Evolutionary conservation across 768 basidiomycete species (phyloP).

Genomic region (Boletellus ananiceps): DNA sequence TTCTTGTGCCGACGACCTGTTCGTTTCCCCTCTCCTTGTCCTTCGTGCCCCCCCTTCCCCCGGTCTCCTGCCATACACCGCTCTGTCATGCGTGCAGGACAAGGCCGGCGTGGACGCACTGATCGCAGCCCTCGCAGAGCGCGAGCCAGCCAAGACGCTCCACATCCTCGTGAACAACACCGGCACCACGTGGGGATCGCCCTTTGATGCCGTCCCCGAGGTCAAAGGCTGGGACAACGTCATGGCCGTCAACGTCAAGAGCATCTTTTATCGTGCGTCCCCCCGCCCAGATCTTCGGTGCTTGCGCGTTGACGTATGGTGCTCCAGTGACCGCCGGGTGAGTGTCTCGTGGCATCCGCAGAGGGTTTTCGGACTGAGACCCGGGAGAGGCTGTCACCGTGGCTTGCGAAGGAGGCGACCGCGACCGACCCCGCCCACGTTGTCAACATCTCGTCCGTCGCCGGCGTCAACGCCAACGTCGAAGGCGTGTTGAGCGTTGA

Average conservation of each 20-base stretch:
- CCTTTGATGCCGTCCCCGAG: conserved; percentile 68
- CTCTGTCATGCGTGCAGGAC: conserved; percentile 38
- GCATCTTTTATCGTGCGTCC: conserved; percentile 69
- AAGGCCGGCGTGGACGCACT: conserved; percentile 78
- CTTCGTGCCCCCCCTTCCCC: too few relatives aligned
- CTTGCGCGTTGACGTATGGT: not conserved
- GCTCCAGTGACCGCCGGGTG: conserved; percentile 42
- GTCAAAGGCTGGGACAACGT: conserved; percentile 84
- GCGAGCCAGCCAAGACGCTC: conserved; percentile 54
- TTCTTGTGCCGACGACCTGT: too few relatives aligned
- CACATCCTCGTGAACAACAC: conserved; percentile 85
- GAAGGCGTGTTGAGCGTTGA: conserved; percentile 45
- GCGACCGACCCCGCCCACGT: conserved; percentile 66
- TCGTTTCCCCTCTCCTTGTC: too few relatives aligned
- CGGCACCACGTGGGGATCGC: conserved; percentile 74
- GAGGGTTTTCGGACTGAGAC: too few relatives aligned
- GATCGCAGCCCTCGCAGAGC: conserved; percentile 60
- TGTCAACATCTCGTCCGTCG: conserved; percentile 77
- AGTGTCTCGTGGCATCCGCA: not conserved
- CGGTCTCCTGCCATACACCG: not conserved
- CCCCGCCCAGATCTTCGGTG: too few relatives aligned
- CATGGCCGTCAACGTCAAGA: conserved; percentile 81
- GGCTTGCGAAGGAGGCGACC: conserved; percentile 60
- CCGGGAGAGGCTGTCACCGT: conserved; percentile 34
- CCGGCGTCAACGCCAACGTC: conserved; percentile 49